A percentile compares a stretch with the other conserved stretches of the same genome.
These are phyloP conservation scores for Ogataea philodendri DNA, from an alignment of 805 yeast species.

Conservation along the genomic window DNA sequence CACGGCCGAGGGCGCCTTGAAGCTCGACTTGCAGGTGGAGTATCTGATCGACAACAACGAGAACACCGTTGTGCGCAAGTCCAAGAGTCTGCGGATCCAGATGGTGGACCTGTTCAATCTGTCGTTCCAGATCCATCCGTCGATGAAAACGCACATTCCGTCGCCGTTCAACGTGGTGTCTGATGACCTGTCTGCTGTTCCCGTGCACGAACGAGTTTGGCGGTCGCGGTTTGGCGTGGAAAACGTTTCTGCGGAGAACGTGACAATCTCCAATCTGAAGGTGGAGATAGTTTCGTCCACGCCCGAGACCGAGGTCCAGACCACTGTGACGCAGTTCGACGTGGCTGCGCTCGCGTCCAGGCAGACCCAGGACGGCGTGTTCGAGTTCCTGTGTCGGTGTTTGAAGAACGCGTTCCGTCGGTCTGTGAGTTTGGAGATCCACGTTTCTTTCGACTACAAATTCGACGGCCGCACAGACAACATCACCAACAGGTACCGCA, in stretches of 20 bases:
- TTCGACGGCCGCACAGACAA: constrained; percentile 7
- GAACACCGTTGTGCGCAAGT: constrained; percentile 31
- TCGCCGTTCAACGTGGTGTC: constrained; percentile 22
- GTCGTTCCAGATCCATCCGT: constrained; percentile 33
- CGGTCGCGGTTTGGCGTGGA: constrained; percentile 32
- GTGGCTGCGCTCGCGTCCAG: constrained; percentile 3
- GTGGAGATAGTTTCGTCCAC: constrained; percentile 16
- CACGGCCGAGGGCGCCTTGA: constrained; percentile 15
- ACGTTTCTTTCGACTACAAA: constrained; percentile 20
- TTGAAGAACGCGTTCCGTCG: constrained; percentile 18
- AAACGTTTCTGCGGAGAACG: constrained; percentile 26
- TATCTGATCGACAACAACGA: constrained; percentile 32
- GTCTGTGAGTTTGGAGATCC: constrained; percentile 25
- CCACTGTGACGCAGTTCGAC: neutral
- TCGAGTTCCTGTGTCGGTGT: constrained; percentile 21
- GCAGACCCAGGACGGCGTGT: constrained; percentile 5
- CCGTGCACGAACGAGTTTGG: constrained; percentile 39
- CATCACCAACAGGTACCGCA: constrained; percentile 31
- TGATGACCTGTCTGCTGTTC: constrained; percentile 18
- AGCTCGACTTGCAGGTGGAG: constrained; percentile 21
- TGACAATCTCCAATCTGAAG: constrained; percentile 35
- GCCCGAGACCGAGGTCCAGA: constrained; percentile 12
- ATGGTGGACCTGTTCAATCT: constrained; percentile 33
- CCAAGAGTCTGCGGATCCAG: constrained; percentile 24
- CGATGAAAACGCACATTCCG: constrained; percentile 29